Evolutionary conservation across 2,329 filamentous ascomycete species (phyloP).

Genomic region (Zasmidium angulare): DNA sequence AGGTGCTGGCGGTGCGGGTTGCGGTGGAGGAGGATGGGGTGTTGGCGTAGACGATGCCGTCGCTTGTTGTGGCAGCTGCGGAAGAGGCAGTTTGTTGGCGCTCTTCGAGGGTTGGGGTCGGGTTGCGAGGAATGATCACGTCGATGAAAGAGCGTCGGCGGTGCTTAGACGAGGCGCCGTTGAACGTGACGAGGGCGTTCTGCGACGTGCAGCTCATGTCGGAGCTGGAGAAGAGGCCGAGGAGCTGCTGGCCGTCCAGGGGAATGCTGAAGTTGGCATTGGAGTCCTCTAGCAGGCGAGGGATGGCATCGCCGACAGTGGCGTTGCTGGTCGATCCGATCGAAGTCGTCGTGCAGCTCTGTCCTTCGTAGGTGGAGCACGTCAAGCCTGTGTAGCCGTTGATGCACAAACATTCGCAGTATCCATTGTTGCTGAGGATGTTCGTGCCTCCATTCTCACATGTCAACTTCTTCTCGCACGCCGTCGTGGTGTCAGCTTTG

Average conservation of each 20-base stretch:
- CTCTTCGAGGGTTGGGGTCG: neutral
- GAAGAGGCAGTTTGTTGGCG: conserved; percentile 13
- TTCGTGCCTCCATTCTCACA: conserved; percentile 83
- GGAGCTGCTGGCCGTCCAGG: conserved; percentile 66
- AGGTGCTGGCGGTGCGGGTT: too few relatives aligned
- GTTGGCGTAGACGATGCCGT: conserved; percentile 34
- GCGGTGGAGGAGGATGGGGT: conserved; percentile 18
- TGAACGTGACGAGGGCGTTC: conserved; percentile 85
- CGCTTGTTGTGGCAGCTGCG: conserved; percentile 28
- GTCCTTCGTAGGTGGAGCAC: conserved; percentile 53
- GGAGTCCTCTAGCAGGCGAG: conserved; percentile 67
- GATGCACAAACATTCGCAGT: conserved; percentile 83
- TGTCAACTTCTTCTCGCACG: conserved; percentile 61
- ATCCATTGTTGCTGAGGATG: conserved; percentile 57
- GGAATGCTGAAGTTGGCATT: conserved; percentile 72
- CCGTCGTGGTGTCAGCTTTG: conserved; percentile 37
- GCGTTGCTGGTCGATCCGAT: conserved; percentile 59
- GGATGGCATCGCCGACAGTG: conserved; percentile 77
- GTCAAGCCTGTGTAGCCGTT: conserved; percentile 76
- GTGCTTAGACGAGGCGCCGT: conserved; percentile 47
- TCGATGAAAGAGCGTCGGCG: conserved; percentile 6
- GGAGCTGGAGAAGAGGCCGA: conserved; percentile 72
- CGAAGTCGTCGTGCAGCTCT: conserved; percentile 57
- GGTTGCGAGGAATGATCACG: neutral
- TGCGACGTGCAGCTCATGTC: conserved; percentile 80